Conservation (phyloP, 2,329 filamentous ascomycete species). For the Myrmaecium sp. region DNA sequence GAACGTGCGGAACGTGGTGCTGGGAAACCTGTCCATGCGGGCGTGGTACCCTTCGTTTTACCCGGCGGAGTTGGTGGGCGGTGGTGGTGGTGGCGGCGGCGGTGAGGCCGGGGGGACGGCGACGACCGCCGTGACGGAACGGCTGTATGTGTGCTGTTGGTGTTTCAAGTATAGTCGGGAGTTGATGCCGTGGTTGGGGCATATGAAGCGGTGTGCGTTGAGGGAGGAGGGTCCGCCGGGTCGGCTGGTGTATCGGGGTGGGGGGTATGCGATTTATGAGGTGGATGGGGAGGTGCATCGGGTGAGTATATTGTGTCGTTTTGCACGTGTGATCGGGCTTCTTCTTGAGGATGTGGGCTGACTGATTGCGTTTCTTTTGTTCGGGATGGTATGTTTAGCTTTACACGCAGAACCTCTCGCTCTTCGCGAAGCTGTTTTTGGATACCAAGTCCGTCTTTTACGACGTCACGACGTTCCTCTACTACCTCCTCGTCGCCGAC, state of each 20-base stretch:
- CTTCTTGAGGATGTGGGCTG: too few relatives aligned
- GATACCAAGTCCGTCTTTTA: conserved; percentile 98
- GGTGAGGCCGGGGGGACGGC: conserved; percentile 15
- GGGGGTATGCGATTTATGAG: conserved; percentile 76
- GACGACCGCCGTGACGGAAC: conserved; percentile 25
- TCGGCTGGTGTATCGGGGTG: conserved; percentile 57
- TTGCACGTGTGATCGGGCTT: too few relatives aligned
- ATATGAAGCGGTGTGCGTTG: conserved; percentile 29
- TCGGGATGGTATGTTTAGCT: conserved; percentile 30
- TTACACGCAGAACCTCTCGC: conserved; percentile 86
- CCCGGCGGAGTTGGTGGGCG: conserved; percentile 41
- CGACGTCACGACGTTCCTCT: conserved; percentile 85
- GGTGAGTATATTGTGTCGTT: conserved; percentile 8
- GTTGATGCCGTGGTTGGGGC: conserved; percentile 29
- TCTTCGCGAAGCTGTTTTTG: conserved; percentile 94
- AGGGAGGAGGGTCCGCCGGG: conserved; percentile 41
- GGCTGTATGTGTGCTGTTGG: conserved; percentile 73
- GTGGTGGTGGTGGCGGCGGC: too few relatives aligned
- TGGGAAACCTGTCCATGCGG: conserved; percentile 69
- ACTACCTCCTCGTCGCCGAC: conserved; percentile 76
- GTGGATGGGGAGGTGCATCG: conserved; percentile 78
- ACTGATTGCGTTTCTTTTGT: too few relatives aligned
- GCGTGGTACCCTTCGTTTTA: conserved; percentile 94
- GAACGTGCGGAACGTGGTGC: conserved; percentile 73
- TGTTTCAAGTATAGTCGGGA: conserved; percentile 83